Base-by-base conservation (phyloP, 129 eudicot genomes). In the Flaveria ramosissima region DNA sequence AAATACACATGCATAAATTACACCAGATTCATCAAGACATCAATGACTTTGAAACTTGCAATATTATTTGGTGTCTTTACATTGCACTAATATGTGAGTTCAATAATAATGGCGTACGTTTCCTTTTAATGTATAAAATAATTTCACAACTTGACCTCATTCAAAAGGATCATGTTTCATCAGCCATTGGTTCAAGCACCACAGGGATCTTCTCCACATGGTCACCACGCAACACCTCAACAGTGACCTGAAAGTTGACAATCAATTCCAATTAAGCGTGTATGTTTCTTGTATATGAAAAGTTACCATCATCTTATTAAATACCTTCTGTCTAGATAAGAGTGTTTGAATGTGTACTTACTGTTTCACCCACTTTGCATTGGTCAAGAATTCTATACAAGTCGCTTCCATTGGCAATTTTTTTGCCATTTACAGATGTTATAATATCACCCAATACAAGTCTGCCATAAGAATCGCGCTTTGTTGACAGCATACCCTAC, bases 351-450 rank as follows among this genome's bases (percentile, higher is more conserved):
- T 19, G 23, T 42, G 8, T 52, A 42, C 72, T 75, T 84, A 90
- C 98, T 83, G 71, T 80, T 3, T 93, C 98, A 17, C 92, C 97
- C 68, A 90, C 95, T 90, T 90, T 82, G 79, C 96, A 93, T 78
- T 86, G 96, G 84, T 93, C 98, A 69, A 93, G 89, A 70, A 93
- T 90, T 85, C 95, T 90, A 82, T 90, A 93, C 75, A 90, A 77
- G 59, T 93, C 98, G 56, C 89, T 88, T 21, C 98, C 98, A 53
- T 86, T 93, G 0, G 87, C 24, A 71, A 93, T 88, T 75, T 85
- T 90, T 83, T 85, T 88, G 1, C 97, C 98, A 82, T 93, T 90
- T 46, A 93, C 80, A 46, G 98, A 93, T 55, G 95, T 90, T 52
- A 93, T 93, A 48, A 93, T 86, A 71, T 90, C 97, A 23, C 98